Evolutionary conservation across 2,329 filamentous ascomycete species (phyloP).

Genomic region (Aureobasidium musti): DNA sequence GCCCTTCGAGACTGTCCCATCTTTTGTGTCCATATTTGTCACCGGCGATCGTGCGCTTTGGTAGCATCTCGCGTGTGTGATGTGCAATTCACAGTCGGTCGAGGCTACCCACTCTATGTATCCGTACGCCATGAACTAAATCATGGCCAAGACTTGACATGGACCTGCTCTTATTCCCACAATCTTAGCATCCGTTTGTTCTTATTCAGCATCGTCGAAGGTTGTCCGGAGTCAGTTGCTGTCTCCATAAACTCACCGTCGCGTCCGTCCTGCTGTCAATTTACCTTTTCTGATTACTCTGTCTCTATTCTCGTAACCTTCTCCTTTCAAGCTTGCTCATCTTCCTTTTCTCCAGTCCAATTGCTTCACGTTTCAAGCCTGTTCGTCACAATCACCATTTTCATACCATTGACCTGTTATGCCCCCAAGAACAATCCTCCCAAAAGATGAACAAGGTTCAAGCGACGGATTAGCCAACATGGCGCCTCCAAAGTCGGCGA

Average conservation of each 20-base stretch:
- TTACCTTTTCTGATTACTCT: conserved; percentile 16
- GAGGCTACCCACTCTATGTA: conserved; percentile 1
- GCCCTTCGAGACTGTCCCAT: conserved; percentile 21
- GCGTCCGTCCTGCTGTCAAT: conserved; percentile 5
- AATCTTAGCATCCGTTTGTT: conserved; percentile 21
- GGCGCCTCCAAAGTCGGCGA: conserved; percentile 35
- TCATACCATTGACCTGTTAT: conserved; percentile 1
- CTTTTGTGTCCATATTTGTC: conserved; percentile 27
- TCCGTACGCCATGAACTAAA: conserved; percentile 18
- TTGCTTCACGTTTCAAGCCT: not conserved
- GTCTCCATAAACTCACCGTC: conserved; percentile 26
- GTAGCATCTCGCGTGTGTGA: conserved; percentile 2
- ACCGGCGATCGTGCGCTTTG: conserved; percentile 20
- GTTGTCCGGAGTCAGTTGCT: conserved; percentile 11
- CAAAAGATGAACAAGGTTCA: conserved; percentile 31
- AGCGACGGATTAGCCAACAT: conserved; percentile 15
- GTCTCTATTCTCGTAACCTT: conserved; percentile 10
- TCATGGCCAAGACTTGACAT: conserved; percentile 12
- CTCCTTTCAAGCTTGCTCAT: not conserved
- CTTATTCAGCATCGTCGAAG: conserved; percentile 20
- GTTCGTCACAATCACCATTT: not conserved
- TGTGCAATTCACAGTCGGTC: conserved; percentile 1
- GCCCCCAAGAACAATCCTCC: conserved; percentile 28
- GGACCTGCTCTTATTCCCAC: conserved; percentile 12
- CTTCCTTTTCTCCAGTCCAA: conserved; percentile 5